Evolutionary conservation across 208 protist species (phyloP), one percentile per base, ranked within the genome.

Genomic region (Leishmania tarentolae): DNA sequence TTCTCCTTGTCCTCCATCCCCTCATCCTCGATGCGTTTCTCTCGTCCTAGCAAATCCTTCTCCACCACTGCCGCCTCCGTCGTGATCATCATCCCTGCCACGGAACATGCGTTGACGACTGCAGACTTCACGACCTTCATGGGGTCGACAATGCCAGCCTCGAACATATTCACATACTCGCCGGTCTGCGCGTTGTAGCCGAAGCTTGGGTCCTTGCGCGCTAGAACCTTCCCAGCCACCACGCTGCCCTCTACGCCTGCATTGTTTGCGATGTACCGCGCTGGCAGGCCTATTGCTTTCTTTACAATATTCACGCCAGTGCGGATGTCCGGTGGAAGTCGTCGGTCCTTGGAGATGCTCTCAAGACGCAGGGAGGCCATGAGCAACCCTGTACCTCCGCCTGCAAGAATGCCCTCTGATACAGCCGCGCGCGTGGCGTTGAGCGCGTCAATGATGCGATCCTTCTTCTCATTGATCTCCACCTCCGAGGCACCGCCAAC

Each of bases 391-490:
- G 96, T 96, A 76, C 99, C 99, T 78, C 99, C 99, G 70, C 99
- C 99, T 52, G 99, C 92, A 2, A 99, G 91, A 73, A 99, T 99
- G 83, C 99, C 99, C 91, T 99, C 99, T 73, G 99, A 93, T 28
- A 99, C 98, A 24, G 99, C 99, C 9, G 99, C 99, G 35, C 98
- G 93, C 8, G 99, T 99, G 7, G 99, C 99, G 87, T 99, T 99
- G 11, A 99, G 94, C 11, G 99, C 99, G 85, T 99, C 99, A 31
- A 98, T 97, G 63, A 99, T 97, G 80, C 99, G 95, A 87, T 99
- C 99, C 92, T 99, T 99, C 91, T 99, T 99, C 90, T 99, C 99
- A 84, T 93, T 96, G 13, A 99, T 99, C 93, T 99, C 99, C 52
- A 99, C 98, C 87, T 99, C 99, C 13, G 97, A 99, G 28, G 97